A percentile compares a stretch with the other conserved stretches of the same genome.
Conservation (phyloP, 1,139 yeast genomes). For the Tardiomyces digboiensis region DNA sequence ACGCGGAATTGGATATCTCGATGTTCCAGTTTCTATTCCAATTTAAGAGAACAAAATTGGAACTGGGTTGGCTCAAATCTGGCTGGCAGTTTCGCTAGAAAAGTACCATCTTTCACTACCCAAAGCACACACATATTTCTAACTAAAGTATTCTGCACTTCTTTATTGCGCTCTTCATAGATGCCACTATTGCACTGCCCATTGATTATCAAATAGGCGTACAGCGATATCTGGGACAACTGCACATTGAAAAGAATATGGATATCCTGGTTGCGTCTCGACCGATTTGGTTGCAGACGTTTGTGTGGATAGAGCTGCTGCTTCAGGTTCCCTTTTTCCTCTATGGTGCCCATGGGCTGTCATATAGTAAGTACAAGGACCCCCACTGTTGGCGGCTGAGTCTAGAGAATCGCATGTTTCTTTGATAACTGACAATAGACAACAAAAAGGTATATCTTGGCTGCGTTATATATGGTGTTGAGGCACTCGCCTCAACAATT, state of each 20-base stretch:
- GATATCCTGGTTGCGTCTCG: conserved; percentile 58
- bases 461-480: conserved; percentile 61
- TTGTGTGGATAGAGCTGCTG: conserved; percentile 60
- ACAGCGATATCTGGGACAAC: conserved; percentile 40
- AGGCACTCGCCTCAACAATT: conserved; percentile 64
- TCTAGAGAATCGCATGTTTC: no score
- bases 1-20: no score
- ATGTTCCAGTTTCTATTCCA: no score
- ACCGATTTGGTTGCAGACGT: conserved; percentile 59
- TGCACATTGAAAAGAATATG: conserved; percentile 54
- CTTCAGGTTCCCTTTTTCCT: conserved; percentile 76
- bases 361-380: conserved; percentile 2
- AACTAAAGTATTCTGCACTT: conserved; percentile 42
- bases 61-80: no score
- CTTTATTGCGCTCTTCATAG: conserved; percentile 67
- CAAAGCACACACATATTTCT: conserved; percentile 6
- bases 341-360: conserved; percentile 25
- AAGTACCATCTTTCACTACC: conserved; percentile 1
- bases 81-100: no score
- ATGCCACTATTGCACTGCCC: conserved; percentile 64
- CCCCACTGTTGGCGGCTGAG: no score
- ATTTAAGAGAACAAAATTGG: no score
- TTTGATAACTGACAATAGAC: conserved; percentile 1
- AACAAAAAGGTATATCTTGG: conserved; percentile 35
- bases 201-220: conserved; percentile 34